phyloP scores from a whole-genome alignment of 345 rosid species.

The Eucalyptus curtisii region DNA sequence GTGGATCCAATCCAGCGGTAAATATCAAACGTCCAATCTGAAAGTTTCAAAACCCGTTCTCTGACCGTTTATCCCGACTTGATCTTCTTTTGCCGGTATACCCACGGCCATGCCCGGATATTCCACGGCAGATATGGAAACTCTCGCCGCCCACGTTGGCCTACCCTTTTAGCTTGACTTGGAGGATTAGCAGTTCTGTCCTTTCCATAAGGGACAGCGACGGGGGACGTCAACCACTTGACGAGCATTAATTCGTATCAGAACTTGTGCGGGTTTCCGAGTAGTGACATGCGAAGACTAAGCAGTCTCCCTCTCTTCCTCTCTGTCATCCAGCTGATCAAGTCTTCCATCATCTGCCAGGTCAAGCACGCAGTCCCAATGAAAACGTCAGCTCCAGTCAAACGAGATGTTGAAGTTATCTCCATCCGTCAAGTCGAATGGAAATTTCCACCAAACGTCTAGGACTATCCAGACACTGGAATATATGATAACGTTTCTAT shows the following conservation, averaged over 20 bases:
- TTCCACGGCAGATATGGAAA: neutral
- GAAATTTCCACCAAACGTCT: neutral
- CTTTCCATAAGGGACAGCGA: neutral
- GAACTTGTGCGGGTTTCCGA: too few relatives aligned
- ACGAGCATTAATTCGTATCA: neutral
- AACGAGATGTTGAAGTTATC: neutral
- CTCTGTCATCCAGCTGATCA: neutral
- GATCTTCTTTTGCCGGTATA: neutral
- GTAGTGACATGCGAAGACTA: too few relatives aligned
- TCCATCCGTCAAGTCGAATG: neutral
- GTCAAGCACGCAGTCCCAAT: neutral
- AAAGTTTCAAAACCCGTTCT: slow-evolving; percentile 53
- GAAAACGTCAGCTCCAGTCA: neutral
- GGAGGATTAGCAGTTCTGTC: neutral
- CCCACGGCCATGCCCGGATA: neutral
- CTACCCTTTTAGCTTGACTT: neutral
- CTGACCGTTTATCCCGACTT: neutral
- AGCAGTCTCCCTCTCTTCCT: too few relatives aligned
- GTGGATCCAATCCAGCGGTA: slow-evolving; percentile 79
- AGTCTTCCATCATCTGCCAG: neutral
- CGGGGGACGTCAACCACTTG: neutral
- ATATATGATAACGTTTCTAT: too few relatives aligned
- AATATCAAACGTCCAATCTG: slow-evolving; percentile 60
- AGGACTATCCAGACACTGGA: neutral
- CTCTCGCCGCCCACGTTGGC: neutral